Percentiles rank a stretch among this genome's conserved stretches.
phyloP scores from a whole-genome alignment of 805 yeast species.

The Debaryomyces hansenii region DNA sequence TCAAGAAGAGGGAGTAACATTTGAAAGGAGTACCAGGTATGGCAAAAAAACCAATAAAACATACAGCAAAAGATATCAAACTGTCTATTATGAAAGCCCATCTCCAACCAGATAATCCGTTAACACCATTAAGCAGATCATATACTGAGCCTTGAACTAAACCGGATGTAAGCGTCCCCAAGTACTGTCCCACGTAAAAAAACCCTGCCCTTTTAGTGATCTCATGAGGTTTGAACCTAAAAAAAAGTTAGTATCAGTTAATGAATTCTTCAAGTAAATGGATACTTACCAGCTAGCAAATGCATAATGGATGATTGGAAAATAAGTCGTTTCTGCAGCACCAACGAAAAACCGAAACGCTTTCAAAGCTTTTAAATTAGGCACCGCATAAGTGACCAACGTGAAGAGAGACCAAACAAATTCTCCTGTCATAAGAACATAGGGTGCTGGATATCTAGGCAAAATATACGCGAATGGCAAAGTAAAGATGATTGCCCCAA shows the following conservation, averaged over 20 bases:
- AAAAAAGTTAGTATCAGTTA: slow-evolving; percentile 14
- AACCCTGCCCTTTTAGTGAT: slow-evolving; percentile 61
- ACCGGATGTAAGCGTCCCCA: slow-evolving; percentile 64
- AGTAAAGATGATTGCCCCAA: slow-evolving; percentile 62
- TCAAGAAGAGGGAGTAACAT: slow-evolving; percentile 33
- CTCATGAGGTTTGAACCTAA: slow-evolving; percentile 55
- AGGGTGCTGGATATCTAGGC: slow-evolving; percentile 55
- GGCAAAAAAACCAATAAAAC: slow-evolving; percentile 52
- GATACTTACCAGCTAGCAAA: slow-evolving; percentile 45
- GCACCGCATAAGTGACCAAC: slow-evolving; percentile 51
- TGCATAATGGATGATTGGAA: slow-evolving; percentile 37
- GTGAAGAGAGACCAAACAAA: slow-evolving; percentile 70
- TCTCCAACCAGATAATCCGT: slow-evolving; percentile 65
- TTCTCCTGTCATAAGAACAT: slow-evolving; percentile 55
- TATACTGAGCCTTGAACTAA: slow-evolving; percentile 59
- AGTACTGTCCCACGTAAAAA: slow-evolving; percentile 60
- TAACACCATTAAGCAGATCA: slow-evolving; percentile 44
- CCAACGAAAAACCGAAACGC: slow-evolving; percentile 69
- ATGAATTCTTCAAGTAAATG: background rate
- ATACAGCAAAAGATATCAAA: slow-evolving; percentile 56
- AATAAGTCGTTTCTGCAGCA: slow-evolving; percentile 64
- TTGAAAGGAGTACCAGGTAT: slow-evolving; percentile 67
- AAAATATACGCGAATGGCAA: slow-evolving; percentile 61
- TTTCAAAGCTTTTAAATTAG: slow-evolving; percentile 50
- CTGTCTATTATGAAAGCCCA: slow-evolving; percentile 75